These are phyloP conservation scores for Metarhizium album DNA, from an alignment of 2,329 filamentous ascomycete genomes.

Conservation along the genomic window DNA sequence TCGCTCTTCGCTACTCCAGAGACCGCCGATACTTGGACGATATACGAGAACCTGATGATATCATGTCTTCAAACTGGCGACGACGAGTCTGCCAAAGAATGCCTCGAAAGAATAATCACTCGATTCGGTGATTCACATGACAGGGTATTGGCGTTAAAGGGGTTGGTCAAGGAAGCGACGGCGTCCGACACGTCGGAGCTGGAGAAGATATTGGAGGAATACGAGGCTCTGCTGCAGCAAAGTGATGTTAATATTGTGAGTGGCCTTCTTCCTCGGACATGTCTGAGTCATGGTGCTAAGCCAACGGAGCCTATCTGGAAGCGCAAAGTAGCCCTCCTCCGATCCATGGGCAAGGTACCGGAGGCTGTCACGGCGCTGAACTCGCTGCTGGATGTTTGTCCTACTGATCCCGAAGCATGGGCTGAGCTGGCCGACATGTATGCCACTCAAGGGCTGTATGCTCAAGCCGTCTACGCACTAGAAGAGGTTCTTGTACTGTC, in stretches of 20 bases:
- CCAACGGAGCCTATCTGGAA: conserved; percentile 66
- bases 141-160: conserved; percentile 71
- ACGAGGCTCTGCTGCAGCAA: conserved; percentile 62
- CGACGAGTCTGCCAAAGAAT: conserved; percentile 63
- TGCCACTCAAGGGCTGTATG: conserved; percentile 62
- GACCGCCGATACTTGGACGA: conserved; percentile 70
- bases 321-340: conserved; percentile 68
- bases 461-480: conserved; percentile 76
- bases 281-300: conserved; percentile 14
- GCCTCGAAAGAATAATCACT: conserved; percentile 62
- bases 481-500: conserved; percentile 82
- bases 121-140: conserved; percentile 82
- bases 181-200: conserved; percentile 57
- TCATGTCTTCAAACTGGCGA: conserved; percentile 79
- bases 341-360: conserved; percentile 54
- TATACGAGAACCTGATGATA: conserved; percentile 78
- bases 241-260: conserved; percentile 72
- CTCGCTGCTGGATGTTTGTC: conserved; percentile 67
- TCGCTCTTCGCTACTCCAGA: conserved; percentile 51
- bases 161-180: conserved; percentile 74
- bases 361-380: conserved; percentile 69
- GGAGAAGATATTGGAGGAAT: conserved; percentile 61
- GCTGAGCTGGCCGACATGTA: conserved; percentile 85
- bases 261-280: background rate
- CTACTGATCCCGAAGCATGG: conserved; percentile 90